Evolutionary conservation across 306 rosid species (phyloP).

Genomic region (Prunus davidiana): DNA sequence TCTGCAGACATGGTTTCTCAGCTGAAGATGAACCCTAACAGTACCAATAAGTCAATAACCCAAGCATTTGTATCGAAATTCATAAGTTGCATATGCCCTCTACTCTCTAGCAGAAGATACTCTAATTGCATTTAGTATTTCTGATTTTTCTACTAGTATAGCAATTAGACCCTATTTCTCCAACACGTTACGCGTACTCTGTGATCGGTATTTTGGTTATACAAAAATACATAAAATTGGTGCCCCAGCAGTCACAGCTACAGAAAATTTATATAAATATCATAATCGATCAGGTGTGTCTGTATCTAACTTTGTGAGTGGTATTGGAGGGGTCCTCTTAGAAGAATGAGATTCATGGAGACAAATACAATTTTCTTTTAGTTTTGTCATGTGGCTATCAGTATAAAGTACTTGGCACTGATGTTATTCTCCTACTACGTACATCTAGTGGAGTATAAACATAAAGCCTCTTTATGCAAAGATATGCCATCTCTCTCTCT

Average conservation of each 20-base stretch:
- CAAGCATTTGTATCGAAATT: too few species aligned
- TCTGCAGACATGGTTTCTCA: too few species aligned
- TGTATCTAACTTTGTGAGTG: constrained; percentile 2
- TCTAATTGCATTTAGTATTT: too few species aligned
- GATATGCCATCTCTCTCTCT: constrained; percentile 30
- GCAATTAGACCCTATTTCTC: too few species aligned
- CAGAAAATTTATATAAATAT: not conserved
- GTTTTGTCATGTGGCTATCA: constrained; percentile 11
- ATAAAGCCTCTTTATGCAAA: constrained; percentile 72
- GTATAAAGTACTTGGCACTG: constrained; percentile 35
- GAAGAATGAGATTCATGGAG: constrained; percentile 18
- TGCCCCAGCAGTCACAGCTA: not conserved
- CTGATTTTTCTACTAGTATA: too few species aligned
- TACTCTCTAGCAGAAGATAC: too few species aligned
- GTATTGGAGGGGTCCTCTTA: not conserved
- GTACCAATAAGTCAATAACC: too few species aligned
- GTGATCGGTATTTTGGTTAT: too few species aligned
- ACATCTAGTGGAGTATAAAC: constrained; percentile 63
- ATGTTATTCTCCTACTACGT: constrained; percentile 36
- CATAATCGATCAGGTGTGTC: not conserved
- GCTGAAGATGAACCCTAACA: too few species aligned
- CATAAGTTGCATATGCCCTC: too few species aligned
- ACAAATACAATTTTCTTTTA: constrained; percentile 15
- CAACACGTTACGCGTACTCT: not conserved
- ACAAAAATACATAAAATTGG: too few species aligned